Conservation (phyloP, 768 basidiomycete genomes). For the Tremella mesenterica region DNA sequence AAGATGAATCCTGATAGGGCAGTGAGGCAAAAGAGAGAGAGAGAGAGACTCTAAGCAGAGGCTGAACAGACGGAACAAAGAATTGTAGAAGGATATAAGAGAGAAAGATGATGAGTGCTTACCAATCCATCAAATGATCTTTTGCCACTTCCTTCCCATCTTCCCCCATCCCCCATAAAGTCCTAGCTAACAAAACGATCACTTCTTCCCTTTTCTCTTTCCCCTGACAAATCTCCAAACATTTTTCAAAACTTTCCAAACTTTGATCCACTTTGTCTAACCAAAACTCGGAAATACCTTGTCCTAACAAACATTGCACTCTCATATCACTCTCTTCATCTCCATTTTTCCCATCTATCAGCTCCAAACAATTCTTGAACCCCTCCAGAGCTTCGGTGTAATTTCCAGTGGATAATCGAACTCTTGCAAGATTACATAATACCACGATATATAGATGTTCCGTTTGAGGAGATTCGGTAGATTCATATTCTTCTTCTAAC, state of each 20-base stretch:
- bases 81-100: not conserved
- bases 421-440: slow-evolving; percentile 68
- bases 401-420: slow-evolving; percentile 57
- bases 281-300: slow-evolving; percentile 64
- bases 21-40: not conserved
- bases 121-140: slow-evolving; percentile 74
- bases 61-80: not conserved
- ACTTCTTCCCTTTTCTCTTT: slow-evolving; percentile 54
- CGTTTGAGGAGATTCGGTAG: slow-evolving; percentile 65
- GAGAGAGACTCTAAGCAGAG: not conserved
- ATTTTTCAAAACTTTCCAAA: slow-evolving; percentile 59
- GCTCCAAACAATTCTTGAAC: slow-evolving; percentile 62
- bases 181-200: slow-evolving; percentile 69
- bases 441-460: slow-evolving; percentile 75
- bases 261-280: slow-evolving; percentile 57
- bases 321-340: slow-evolving; percentile 43
- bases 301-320: slow-evolving; percentile 50
- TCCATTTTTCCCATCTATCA: slow-evolving; percentile 53
- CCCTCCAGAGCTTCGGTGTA: slow-evolving; percentile 58
- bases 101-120: slow-evolving; percentile 22
- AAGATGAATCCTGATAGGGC: not conserved
- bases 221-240: slow-evolving; percentile 49
- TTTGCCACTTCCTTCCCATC: slow-evolving; percentile 72
- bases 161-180: slow-evolving; percentile 71
- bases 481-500: slow-evolving; percentile 82